Evolutionary conservation across 805 yeast species (phyloP).

Genomic region (Vanderwaltozyma yarrowii): DNA sequence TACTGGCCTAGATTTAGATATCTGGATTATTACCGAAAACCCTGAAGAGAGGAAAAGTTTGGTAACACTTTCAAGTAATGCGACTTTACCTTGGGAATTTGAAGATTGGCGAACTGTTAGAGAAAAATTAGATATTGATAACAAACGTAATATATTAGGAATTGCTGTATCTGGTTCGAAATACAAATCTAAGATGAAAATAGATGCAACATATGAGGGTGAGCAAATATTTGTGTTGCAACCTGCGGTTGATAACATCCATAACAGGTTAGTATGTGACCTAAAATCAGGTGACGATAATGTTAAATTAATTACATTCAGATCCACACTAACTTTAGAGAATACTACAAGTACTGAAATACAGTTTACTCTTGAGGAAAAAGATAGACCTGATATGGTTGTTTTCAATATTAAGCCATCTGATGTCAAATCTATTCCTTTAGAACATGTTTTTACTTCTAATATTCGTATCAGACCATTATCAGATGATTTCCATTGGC

Average conservation of each 20-base stretch:
- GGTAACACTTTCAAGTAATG: conserved; percentile 37
- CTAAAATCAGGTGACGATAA: conserved; percentile 61
- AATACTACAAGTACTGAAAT: conserved; percentile 60
- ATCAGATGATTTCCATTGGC: conserved; percentile 55
- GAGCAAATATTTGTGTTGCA: conserved; percentile 60
- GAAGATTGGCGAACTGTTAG: conserved; percentile 88
- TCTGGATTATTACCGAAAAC: conserved; percentile 60
- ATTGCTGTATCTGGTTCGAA: conserved; percentile 47
- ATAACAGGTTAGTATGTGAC: conserved; percentile 66
- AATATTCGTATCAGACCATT: conserved; percentile 54
- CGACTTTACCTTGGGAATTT: conserved; percentile 72
- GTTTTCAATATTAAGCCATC: conserved; percentile 43
- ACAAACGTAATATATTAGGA: conserved; percentile 50
- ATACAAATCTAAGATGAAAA: conserved; percentile 42
- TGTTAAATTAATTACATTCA: conserved; percentile 65
- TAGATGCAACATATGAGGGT: conserved; percentile 74
- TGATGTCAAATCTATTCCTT: conserved; percentile 57
- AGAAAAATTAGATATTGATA: conserved; percentile 63
- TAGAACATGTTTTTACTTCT: conserved; percentile 53
- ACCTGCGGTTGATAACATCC: conserved; percentile 55
- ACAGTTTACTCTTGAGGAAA: conserved; percentile 30
- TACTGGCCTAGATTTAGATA: conserved; percentile 71
- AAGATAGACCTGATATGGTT: conserved; percentile 22
- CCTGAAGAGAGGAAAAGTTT: conserved; percentile 18
- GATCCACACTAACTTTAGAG: conserved; percentile 62